Conservation (phyloP, 2,329 filamentous ascomycete genomes). For the Periconia sp. region DNA sequence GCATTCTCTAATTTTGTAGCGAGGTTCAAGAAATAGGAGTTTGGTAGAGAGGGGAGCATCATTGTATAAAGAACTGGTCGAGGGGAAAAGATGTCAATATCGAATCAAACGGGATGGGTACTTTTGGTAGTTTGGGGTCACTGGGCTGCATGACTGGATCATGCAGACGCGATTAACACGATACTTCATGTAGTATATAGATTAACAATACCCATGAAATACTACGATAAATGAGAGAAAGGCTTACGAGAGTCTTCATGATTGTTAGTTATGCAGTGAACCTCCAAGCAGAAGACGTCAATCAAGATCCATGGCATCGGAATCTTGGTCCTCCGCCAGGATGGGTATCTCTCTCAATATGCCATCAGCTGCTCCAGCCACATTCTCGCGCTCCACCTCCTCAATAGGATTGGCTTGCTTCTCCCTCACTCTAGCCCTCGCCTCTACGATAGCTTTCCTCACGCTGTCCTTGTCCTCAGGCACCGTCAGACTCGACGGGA, state of each 20-base stretch:
- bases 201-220: slow-evolving; percentile 13
- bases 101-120: background rate
- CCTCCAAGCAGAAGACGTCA: slow-evolving; percentile 31
- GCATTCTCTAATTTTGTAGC: slow-evolving; percentile 34
- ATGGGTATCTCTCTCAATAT: slow-evolving; percentile 12
- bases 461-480: slow-evolving; percentile 75
- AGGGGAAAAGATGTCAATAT: background rate
- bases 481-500: slow-evolving; percentile 77
- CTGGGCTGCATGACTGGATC: slow-evolving; percentile 37
- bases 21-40: slow-evolving; percentile 31
- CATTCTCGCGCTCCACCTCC: slow-evolving; percentile 40
- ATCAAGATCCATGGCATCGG: slow-evolving; percentile 73
- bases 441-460: slow-evolving; percentile 82
- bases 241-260: too few species aligned
- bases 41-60: background rate
- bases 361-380: slow-evolving; percentile 8
- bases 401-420: slow-evolving; percentile 56
- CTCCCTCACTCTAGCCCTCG: slow-evolving; percentile 71
- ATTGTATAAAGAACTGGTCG: background rate
- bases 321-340: slow-evolving; percentile 50
- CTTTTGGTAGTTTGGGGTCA: slow-evolving; percentile 6
- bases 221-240: background rate
- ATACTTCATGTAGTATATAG: slow-evolving; percentile 4
- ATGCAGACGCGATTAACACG: too few species aligned
- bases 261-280: too few species aligned